A percentile compares a stretch with the other conserved stretches of the same genome.
phyloP scores from a whole-genome alignment of 306 rosid species.

The Casuarina cunninghamiana region DNA sequence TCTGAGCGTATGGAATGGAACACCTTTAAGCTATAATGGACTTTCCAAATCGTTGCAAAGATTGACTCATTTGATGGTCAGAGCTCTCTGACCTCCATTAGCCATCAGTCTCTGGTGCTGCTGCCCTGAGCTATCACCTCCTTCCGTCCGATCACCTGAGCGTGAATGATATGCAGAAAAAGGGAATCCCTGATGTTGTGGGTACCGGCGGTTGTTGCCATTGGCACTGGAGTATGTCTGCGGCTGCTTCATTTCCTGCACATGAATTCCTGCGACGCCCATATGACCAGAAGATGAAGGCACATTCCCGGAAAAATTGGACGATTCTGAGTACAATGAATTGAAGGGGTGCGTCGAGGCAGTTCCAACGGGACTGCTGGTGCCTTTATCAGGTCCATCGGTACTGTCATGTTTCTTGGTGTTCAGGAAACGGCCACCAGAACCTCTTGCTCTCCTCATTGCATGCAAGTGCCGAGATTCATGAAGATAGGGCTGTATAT shows the following conservation, averaged over 20 bases:
- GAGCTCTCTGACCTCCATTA: slow-evolving; percentile 13
- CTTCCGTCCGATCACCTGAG: slow-evolving; percentile 12
- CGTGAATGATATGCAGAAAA: slow-evolving; percentile 5
- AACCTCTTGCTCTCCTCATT: slow-evolving; percentile 49
- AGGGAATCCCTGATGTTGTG: neutral
- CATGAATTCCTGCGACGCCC: neutral
- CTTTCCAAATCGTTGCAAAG: neutral
- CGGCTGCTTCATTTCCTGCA: slow-evolving; percentile 8
- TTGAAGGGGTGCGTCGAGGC: neutral
- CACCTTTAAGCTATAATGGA: neutral
- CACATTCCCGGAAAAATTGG: neutral
- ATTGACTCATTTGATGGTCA: slow-evolving; percentile 8
- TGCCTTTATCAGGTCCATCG: neutral
- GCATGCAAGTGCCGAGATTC: slow-evolving; percentile 58
- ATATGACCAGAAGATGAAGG: slow-evolving; percentile 3
- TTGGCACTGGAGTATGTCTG: slow-evolving; percentile 5
- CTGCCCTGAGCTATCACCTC: slow-evolving; percentile 18
- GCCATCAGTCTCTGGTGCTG: neutral
- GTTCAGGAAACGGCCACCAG: slow-evolving; percentile 48
- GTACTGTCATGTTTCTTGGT: slow-evolving; percentile 20
- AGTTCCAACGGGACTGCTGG: neutral
- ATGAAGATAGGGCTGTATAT: slow-evolving; percentile 49
- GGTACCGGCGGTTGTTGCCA: slow-evolving; percentile 10
- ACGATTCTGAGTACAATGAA: neutral
- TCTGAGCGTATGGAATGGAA: neutral